Base-by-base conservation (phyloP, 176 grass and related monocot species). In the Oryza meyeriana region DNA sequence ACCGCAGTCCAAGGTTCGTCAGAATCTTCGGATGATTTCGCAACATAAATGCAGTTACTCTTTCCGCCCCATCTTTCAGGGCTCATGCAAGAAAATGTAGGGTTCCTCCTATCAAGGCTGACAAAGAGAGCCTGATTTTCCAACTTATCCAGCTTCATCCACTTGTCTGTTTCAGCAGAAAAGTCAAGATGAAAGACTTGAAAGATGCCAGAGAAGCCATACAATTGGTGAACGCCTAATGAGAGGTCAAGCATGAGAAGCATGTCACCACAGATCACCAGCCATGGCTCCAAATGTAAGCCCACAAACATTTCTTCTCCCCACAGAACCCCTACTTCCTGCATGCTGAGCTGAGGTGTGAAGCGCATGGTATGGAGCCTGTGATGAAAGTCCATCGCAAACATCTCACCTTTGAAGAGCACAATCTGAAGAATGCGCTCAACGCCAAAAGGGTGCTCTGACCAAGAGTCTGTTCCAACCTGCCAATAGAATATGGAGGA, bases 51-150 rank as follows among this genome's bases (percentile, higher is more conserved):
- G 33, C 47, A 84, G 55, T 94, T 91, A 52, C 44, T 66, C 78
- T 85, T 74, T 44, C 89, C 94, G 63, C 94, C 94, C 94, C 94
- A 97, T 70, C 76, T 85, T 34, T 82, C 45, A 0, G 91, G 91
- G 42, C n/a, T 42, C 34, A 13, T 63, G 67, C 91, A 94, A 39
- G 79, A 84, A 70, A 85, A 81, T 62, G 75, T 86, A 17, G 88
- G 41, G 45, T 47, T 76, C 12, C 40, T 79, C 55, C 61, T 52
- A 36, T 76, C 61, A 18, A 20, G 4, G 36, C 69, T 65, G 40
- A 94, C 8, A 68, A 97, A 94, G 35, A 94, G 24, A 52, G 87
- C 81, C 30, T 31, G 57, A 12, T 91, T 69, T 64, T 76, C 86
- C 84, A 94, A 42, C 44, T 75, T 76, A 4, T 85, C 42, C 63